A percentile compares a stretch with the other conserved stretches of the same genome.
These are phyloP conservation scores for Lavandula angustifolia DNA, from an alignment of 257 asterid genomes.

Conservation along the genomic window DNA sequence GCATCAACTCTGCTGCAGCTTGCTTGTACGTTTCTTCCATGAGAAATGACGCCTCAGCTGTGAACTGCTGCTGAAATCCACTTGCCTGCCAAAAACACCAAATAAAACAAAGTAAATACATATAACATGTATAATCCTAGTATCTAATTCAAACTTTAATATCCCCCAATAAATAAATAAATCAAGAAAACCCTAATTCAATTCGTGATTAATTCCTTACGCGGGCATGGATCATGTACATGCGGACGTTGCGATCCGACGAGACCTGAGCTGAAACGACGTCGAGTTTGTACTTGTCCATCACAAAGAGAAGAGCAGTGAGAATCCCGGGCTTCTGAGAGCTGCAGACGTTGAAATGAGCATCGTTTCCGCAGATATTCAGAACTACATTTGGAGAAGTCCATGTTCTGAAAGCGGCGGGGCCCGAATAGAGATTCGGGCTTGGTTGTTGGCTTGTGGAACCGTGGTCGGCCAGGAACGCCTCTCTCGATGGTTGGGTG, in stretches of 20 bases:
- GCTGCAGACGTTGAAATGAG: slow-evolving; percentile 53
- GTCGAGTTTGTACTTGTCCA: slow-evolving; percentile 51
- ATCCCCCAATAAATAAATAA: no score
- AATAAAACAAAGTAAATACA: background rate
- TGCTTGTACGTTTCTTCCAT: slow-evolving; percentile 62
- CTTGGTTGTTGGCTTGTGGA: slow-evolving; percentile 27
- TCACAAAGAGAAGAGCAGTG: slow-evolving; percentile 35
- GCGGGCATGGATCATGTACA: slow-evolving; percentile 53
- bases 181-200: background rate
- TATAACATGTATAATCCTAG: background rate
- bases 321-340: slow-evolving; percentile 40
- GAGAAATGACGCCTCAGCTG: slow-evolving; percentile 31
- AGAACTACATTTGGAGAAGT: slow-evolving; percentile 45
- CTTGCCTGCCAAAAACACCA: slow-evolving; percentile 41
- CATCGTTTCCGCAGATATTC: slow-evolving; percentile 48
- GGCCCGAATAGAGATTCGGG: slow-evolving; percentile 33
- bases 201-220: slow-evolving; percentile 36
- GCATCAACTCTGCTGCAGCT: slow-evolving; percentile 60
- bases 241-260: slow-evolving; percentile 25
- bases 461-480: slow-evolving; percentile 51
- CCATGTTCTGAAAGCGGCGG: slow-evolving; percentile 42
- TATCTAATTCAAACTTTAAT: background rate
- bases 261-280: slow-evolving; percentile 55
- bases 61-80: slow-evolving; percentile 35
- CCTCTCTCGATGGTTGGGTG: slow-evolving; percentile 41